A percentile compares a stretch with the other conserved stretches of the same genome.
Evolutionary conservation across 169 alveolate genomes (phyloP).

Genomic region (Neospora caninum): DNA sequence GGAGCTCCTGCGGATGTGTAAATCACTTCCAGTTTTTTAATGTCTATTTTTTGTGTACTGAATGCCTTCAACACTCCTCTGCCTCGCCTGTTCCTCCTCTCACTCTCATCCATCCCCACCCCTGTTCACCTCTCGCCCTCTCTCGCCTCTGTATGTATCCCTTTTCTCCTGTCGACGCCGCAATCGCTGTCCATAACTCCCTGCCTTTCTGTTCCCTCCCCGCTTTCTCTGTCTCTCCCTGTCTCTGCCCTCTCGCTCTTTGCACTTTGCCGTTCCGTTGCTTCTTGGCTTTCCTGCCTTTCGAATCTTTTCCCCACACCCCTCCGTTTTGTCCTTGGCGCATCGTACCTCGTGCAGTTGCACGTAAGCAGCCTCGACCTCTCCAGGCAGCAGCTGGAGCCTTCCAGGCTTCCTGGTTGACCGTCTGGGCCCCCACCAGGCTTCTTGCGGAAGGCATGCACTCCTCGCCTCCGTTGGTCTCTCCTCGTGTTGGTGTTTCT

Average conservation of each 20-base stretch:
- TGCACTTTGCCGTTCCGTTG: not conserved
- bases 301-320: not conserved
- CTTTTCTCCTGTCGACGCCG: too few relatives aligned
- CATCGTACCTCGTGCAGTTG: slow-evolving; percentile 41
- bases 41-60: too few relatives aligned
- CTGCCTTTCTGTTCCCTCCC: too few relatives aligned
- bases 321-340: not conserved
- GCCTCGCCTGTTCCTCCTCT: too few relatives aligned
- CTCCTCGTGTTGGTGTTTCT: not conserved
- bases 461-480: not conserved
- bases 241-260: not conserved
- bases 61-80: too few relatives aligned
- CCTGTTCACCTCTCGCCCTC: too few relatives aligned
- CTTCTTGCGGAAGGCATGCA: not conserved
- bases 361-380: slow-evolving; percentile 39
- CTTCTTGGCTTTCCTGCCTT: not conserved
- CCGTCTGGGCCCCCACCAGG: not conserved
- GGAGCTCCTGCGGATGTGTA: too few relatives aligned
- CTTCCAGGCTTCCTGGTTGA: not conserved
- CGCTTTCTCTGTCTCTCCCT: not conserved
- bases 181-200: too few relatives aligned
- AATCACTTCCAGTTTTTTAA: too few relatives aligned
- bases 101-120: too few relatives aligned
- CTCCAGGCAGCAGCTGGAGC: slow-evolving; percentile 6
- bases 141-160: too few relatives aligned